Conservation (phyloP, 2,329 filamentous ascomycete genomes). For the Phaeosphaeriaceae sp. region DNA sequence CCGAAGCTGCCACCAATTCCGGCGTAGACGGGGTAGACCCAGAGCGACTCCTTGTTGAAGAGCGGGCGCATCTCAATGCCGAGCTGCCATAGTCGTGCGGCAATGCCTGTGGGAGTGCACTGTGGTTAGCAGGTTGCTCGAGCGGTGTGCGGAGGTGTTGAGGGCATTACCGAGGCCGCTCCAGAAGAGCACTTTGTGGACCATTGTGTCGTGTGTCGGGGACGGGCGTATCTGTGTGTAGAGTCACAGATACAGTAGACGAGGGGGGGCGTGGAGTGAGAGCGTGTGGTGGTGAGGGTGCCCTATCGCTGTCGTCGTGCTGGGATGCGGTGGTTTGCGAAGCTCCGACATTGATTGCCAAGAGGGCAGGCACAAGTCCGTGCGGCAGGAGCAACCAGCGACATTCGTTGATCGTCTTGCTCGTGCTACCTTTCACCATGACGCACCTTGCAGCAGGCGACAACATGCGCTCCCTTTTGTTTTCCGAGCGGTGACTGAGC, state of each 20-base stretch:
- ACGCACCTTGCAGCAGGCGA: not conserved
- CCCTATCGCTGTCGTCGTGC: conserved; percentile 26
- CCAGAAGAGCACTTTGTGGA: conserved; percentile 77
- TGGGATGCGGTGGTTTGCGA: conserved; percentile 24
- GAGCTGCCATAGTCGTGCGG: conserved; percentile 93
- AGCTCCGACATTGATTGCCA: conserved; percentile 22
- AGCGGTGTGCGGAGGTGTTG: conserved; percentile 17
- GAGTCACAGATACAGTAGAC: conserved; percentile 21
- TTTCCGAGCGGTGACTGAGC: not conserved
- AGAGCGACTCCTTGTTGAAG: conserved; percentile 82
- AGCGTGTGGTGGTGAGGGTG: conserved; percentile 29
- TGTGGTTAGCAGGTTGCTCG: conserved; percentile 29
- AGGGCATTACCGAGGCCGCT: conserved; percentile 81
- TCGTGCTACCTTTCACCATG: conserved; percentile 9
- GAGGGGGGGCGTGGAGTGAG: conserved; percentile 8
- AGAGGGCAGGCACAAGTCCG: conserved; percentile 12
- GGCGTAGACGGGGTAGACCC: conserved; percentile 91
- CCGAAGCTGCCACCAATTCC: conserved; percentile 88
- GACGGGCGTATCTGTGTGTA: conserved; percentile 10
- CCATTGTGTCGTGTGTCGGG: conserved; percentile 47
- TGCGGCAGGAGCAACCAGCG: conserved; percentile 23
- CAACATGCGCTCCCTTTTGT: not conserved
- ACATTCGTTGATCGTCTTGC: not conserved
- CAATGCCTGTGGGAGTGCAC: conserved; percentile 69
- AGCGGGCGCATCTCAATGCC: conserved; percentile 98